Base-by-base conservation (phyloP, 306 rosid species). In the Trichosanthes truncata region DNA sequence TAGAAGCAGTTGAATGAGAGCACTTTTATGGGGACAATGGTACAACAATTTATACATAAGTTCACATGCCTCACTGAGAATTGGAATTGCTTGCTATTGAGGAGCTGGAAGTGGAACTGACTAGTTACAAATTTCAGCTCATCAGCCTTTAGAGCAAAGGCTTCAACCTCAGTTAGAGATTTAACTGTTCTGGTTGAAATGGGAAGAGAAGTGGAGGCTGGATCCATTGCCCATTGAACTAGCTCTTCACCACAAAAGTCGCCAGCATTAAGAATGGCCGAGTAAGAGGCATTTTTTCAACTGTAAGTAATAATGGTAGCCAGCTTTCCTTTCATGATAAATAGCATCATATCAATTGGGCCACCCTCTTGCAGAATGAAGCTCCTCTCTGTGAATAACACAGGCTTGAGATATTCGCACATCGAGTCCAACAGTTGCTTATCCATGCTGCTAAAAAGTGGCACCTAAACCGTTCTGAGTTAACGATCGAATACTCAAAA, bases 211-310 rank as follows among this genome's bases (percentile, higher is more conserved):
- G 97, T 55, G 65, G 90, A 29, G 48, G 57, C 79, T 23, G 96
- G 91, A 76, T 91, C 95, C 87, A 91, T 83, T 7, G 98, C 98
- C 98, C 97, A 95, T 49, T 95, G 91, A 26, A 95, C 87, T 81
- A 95, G 97, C 88, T 92, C 97, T 78, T 95, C 98, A 41, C 98
- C 98, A 76, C 98, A 95, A 63, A 95, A 95, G 38, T 92, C 97
- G 51, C 98, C 98, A 36, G 95, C 87, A 43, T 87, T 90, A 1
- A 95, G 89, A 79, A 33, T 79, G 62, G 46, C 86, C 1, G 86
- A 67, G 85, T 88, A 89, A 82, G 87, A 86, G 82, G 93, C 96
- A 18, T 91, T 90, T 81, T 90, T 88, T 79, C 97, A 95, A 48
- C 93, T 93, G 78, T 90, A 87, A 31, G 93, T 89, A 25, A 92